Percentiles rank a stretch among this genome's conserved stretches.
These are phyloP conservation scores for Platanus orientalis DNA, from an alignment of 164 flowering plant genomes.

Conservation along the genomic window DNA sequence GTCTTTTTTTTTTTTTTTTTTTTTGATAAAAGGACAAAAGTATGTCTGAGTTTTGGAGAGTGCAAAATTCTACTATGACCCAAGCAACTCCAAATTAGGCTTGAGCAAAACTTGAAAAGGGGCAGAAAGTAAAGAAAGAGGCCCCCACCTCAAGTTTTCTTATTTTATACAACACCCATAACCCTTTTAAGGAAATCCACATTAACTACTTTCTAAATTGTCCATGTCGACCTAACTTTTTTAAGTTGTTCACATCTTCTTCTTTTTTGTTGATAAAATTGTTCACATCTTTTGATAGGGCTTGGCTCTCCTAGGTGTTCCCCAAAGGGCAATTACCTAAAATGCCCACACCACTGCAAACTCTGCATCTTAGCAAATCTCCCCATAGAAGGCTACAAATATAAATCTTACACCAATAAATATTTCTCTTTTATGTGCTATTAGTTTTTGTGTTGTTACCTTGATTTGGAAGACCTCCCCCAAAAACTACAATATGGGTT, in stretches of 20 bases:
- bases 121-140: not conserved
- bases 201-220: not conserved
- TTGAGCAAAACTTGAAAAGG: not conserved
- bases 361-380: not conserved
- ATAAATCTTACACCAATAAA: not conserved
- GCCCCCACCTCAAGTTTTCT: conserved; percentile 13
- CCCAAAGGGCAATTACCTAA: not conserved
- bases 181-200: conserved; percentile 3
- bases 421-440: too few species aligned
- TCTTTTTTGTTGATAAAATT: too few species aligned
- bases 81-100: conserved; percentile 11
- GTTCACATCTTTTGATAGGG: conserved; percentile 31
- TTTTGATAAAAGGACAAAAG: too few species aligned
- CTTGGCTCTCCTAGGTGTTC: conserved; percentile 4
- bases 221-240: conserved; percentile 14
- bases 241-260: too few species aligned
- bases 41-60: conserved; percentile 38
- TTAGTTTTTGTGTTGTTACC: too few species aligned
- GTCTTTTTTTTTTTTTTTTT: too few species aligned
- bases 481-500: too few species aligned
- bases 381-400: not conserved
- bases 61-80: conserved; percentile 33
- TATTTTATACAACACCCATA: not conserved
- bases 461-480: too few species aligned
- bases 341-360: not conserved